Percentiles rank a stretch among this genome's conserved stretches.
Conservation (phyloP, 257 asterid genomes). For the Cynanchum wilfordii region DNA sequence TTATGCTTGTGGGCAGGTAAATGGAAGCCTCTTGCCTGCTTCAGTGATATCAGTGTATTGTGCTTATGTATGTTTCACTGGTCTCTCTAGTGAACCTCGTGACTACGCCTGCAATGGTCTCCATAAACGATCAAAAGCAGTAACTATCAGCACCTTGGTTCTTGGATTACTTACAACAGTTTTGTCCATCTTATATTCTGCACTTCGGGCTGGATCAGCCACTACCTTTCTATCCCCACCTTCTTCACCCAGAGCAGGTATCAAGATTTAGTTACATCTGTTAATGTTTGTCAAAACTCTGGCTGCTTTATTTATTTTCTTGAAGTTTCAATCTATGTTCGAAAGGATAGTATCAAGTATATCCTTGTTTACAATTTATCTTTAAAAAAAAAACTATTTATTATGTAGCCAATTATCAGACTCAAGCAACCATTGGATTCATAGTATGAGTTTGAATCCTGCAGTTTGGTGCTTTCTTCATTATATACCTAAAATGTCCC, state of each 20-base stretch:
- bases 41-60: constrained; percentile 88
- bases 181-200: constrained; percentile 80
- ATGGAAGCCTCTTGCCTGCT: constrained; percentile 96
- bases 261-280: not conserved
- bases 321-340: not conserved
- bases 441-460: not conserved
- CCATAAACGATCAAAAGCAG: constrained; percentile 68
- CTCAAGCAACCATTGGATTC: not conserved
- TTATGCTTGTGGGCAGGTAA: constrained; percentile 51
- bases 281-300: not conserved
- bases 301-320: not conserved
- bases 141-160: constrained; percentile 67
- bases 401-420: not conserved
- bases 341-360: not conserved
- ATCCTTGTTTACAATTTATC: too few species aligned
- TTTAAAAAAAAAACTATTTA: too few species aligned
- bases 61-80: constrained; percentile 90
- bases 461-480: constrained; percentile 1
- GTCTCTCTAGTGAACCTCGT: constrained; percentile 90
- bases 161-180: constrained; percentile 94
- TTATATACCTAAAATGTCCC: not conserved
- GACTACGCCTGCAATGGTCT: constrained; percentile 88
- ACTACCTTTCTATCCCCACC: constrained; percentile 92
- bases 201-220: constrained; percentile 94
- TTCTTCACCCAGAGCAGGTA: constrained; percentile 91